Evolutionary conservation across 148 eudicot genomes (phyloP).

Genomic region (Heliamphora exappendiculata): DNA sequence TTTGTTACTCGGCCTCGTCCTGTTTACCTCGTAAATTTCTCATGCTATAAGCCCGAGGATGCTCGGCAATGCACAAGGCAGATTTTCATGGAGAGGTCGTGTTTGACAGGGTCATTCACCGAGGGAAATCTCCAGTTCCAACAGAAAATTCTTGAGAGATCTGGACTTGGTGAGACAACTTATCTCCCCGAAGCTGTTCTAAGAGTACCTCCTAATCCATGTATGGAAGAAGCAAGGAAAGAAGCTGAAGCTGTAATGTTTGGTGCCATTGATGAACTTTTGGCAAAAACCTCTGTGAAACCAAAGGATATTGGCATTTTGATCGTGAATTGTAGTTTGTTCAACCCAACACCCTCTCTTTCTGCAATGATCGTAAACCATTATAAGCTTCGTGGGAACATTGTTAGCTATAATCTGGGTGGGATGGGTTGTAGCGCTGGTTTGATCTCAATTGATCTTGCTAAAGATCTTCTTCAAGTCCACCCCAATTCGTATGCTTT

Average conservation of each 20-base stretch:
- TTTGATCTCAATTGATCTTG: slow-evolving; percentile 44
- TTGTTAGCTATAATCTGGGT: slow-evolving; percentile 42
- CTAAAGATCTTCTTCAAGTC: slow-evolving; percentile 42
- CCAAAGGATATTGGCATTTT: slow-evolving; percentile 53
- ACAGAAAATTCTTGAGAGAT: slow-evolving; percentile 42
- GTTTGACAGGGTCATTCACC: slow-evolving; percentile 26
- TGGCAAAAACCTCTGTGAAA: slow-evolving; percentile 39
- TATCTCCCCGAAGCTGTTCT: slow-evolving; percentile 50
- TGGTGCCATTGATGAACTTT: slow-evolving; percentile 52
- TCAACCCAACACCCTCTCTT: slow-evolving; percentile 45
- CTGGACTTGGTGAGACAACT: slow-evolving; percentile 46
- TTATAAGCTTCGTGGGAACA: slow-evolving; percentile 42
- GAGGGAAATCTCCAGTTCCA: slow-evolving; percentile 38
- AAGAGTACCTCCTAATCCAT: slow-evolving; percentile 43
- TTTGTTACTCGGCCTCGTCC: slow-evolving; percentile 49
- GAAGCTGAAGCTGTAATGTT: slow-evolving; percentile 53
- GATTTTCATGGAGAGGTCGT: slow-evolving; percentile 44
- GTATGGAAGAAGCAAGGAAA: slow-evolving; percentile 49
- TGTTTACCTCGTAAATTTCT: slow-evolving; percentile 50
- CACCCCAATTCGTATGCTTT: slow-evolving; percentile 42
- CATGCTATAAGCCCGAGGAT: slow-evolving; percentile 50
- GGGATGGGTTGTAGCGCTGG: slow-evolving; percentile 57
- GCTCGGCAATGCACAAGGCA: slow-evolving; percentile 41
- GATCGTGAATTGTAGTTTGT: slow-evolving; percentile 45
- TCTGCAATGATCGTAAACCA: slow-evolving; percentile 43